phyloP scores from a whole-genome alignment of 2,329 filamentous ascomycete genomes.

The Metarhizium humberi region DNA sequence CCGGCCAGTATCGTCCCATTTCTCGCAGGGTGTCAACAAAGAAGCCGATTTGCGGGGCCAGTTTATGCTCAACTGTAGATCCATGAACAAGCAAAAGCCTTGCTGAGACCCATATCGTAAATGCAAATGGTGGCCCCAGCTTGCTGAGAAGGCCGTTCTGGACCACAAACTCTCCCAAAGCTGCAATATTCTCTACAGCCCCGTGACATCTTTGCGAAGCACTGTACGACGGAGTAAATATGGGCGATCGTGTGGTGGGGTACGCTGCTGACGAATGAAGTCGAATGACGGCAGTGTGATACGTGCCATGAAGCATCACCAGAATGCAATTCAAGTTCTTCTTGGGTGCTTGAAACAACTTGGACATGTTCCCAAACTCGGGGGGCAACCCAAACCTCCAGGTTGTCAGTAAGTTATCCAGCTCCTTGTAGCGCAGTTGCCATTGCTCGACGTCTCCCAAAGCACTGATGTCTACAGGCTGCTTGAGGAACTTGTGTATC shows the following conservation, averaged over 20 bases:
- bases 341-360: slow-evolving; percentile 61
- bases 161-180: slow-evolving; percentile 69
- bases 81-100: slow-evolving; percentile 82
- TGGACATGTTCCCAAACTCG: slow-evolving; percentile 77
- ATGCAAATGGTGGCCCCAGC: slow-evolving; percentile 83
- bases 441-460: slow-evolving; percentile 79
- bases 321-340: slow-evolving; percentile 71
- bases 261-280: slow-evolving; percentile 90
- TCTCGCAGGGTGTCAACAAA: slow-evolving; percentile 75
- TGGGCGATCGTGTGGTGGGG: slow-evolving; percentile 76
- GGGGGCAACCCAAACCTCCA: slow-evolving; percentile 80
- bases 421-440: slow-evolving; percentile 78
- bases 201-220: slow-evolving; percentile 75
- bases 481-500: slow-evolving; percentile 82
- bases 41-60: slow-evolving; percentile 70
- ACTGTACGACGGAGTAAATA: slow-evolving; percentile 82
- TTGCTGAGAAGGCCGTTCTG: slow-evolving; percentile 66
- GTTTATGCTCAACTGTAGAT: slow-evolving; percentile 76
- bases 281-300: slow-evolving; percentile 81
- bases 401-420: slow-evolving; percentile 67
- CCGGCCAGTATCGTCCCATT: slow-evolving; percentile 78
- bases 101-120: slow-evolving; percentile 86
- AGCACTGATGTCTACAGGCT: slow-evolving; percentile 80
- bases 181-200: slow-evolving; percentile 75
- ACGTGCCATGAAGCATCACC: slow-evolving; percentile 87